Base-by-base conservation (phyloP, 176 grass and related monocot genomes). In the Aegilops speltoides region DNA sequence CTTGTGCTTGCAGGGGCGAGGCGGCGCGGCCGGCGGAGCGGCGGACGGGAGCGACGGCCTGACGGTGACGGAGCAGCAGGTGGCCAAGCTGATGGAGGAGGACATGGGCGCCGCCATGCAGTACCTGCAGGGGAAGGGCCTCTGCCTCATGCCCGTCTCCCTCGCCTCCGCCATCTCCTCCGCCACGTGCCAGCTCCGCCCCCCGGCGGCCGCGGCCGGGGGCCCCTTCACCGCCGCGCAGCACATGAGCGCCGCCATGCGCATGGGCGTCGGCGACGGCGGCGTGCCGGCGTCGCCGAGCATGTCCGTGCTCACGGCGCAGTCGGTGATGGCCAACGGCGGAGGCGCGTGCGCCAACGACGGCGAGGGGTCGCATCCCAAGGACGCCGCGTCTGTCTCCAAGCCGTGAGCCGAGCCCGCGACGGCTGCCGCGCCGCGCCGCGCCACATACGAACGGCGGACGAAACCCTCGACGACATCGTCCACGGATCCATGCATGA, bases 81-180 rank as follows among this genome's bases (percentile, higher is more conserved):
- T 98, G 36, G 96, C 93, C 19, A 98, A 94, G 84, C 90, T 98
- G 45, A 98, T 98, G 96, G 96, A 94, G 85, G 96, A 96, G 73
- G 93, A 98, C 93, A 94, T 96, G 96, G 96, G 96, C 57, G 88
- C 96, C 1, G 96, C 96, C 59, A 98, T 98, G 96, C 96, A 98
- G 82, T 98, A 98, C 89, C 93, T 98, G 46, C 96, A 98, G 72
- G 96, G 96, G 59, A 98, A 98, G 82, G 96, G 96, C 3, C 93
- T 98, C 48, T 98, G 96, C 91, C 96, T 98, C 79, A 98, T 98
- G 96, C 96, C 96, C 20, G 70, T 98, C 75, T 95, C 96, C 46
- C 96, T 98, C 50, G 96, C 96, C 78, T 94, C 96, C 8, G 96
- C 91, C 78, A 98, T 98, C 79, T 98, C 96, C 68, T 79, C 96